Conservation (phyloP, 768 basidiomycete species). For the Amanita rubescens region DNA sequence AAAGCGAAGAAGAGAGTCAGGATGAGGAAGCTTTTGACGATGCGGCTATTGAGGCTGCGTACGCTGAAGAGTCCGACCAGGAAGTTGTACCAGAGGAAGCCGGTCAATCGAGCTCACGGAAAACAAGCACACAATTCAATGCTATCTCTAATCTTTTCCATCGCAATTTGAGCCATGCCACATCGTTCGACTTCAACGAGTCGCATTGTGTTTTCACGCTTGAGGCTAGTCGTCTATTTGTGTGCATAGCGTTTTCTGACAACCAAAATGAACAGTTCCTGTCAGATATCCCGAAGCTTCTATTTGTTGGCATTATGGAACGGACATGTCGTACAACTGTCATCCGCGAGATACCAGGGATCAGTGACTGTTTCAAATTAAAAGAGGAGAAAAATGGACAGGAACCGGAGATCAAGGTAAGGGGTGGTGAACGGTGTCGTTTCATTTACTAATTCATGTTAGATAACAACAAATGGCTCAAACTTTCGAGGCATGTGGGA, state of each 20-base stretch:
- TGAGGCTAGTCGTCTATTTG: slow-evolving; percentile 49
- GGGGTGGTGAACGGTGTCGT: slow-evolving; percentile 2
- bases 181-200: slow-evolving; percentile 64
- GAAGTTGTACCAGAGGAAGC: slow-evolving; percentile 10
- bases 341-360: slow-evolving; percentile 84
- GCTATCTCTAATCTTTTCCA: slow-evolving; percentile 46
- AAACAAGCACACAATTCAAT: slow-evolving; percentile 33
- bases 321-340: slow-evolving; percentile 77
- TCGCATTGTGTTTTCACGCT: slow-evolving; percentile 71
- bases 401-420: slow-evolving; percentile 42
- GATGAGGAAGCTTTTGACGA: slow-evolving; percentile 45
- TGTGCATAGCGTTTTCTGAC: background rate
- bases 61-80: slow-evolving; percentile 37
- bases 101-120: slow-evolving; percentile 1
- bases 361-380: slow-evolving; percentile 78
- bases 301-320: slow-evolving; percentile 92
- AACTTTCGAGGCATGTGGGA: slow-evolving; percentile 89
- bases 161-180: slow-evolving; percentile 54
- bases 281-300: slow-evolving; percentile 83
- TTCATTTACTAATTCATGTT: background rate
- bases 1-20: slow-evolving; percentile 54
- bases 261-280: slow-evolving; percentile 54
- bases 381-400: slow-evolving; percentile 53
- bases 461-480: slow-evolving; percentile 89
- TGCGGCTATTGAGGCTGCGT: slow-evolving; percentile 58